Percentiles rank a stretch among this genome's conserved stretches.
phyloP scores from a whole-genome alignment of 2,329 filamentous ascomycete genomes.

The Calonectria crousiana region DNA sequence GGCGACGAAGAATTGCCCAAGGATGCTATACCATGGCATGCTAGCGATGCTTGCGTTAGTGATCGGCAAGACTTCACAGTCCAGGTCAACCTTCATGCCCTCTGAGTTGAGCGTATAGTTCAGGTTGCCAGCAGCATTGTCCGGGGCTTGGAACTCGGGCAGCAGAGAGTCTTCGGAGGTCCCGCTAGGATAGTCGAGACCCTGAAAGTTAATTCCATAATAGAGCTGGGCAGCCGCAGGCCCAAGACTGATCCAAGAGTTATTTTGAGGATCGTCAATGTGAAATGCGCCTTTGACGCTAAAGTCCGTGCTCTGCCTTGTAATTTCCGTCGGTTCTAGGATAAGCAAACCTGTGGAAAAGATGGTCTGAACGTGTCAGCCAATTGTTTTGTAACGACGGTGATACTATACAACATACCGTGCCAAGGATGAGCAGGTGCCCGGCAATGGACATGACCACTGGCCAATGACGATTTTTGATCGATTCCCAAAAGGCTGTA shows the following conservation, averaged over 20 bases:
- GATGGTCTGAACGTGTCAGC: slow-evolving; percentile 29
- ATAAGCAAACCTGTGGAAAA: slow-evolving; percentile 48
- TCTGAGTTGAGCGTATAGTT: slow-evolving; percentile 36
- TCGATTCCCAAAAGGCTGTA: slow-evolving; percentile 37
- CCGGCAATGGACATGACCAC: slow-evolving; percentile 39
- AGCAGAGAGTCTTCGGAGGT: slow-evolving; percentile 30
- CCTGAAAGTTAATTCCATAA: slow-evolving; percentile 34
- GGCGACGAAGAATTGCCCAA: slow-evolving; percentile 37
- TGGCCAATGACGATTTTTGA: slow-evolving; percentile 41
- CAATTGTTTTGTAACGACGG: background rate
- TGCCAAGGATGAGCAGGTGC: slow-evolving; percentile 44
- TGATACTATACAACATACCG: slow-evolving; percentile 30
- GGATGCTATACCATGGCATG: slow-evolving; percentile 40
- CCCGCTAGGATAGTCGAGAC: slow-evolving; percentile 32
- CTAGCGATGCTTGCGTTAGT: slow-evolving; percentile 31
- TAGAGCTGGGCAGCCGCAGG: slow-evolving; percentile 32
- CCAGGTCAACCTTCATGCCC: slow-evolving; percentile 38
- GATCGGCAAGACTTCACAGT: slow-evolving; percentile 40
- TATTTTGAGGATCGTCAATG: slow-evolving; percentile 21
- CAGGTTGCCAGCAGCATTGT: slow-evolving; percentile 15
- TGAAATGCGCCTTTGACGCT: slow-evolving; percentile 30
- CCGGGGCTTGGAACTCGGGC: slow-evolving; percentile 29
- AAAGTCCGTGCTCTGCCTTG: slow-evolving; percentile 31
- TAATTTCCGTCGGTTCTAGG: slow-evolving; percentile 42
- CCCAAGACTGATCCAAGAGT: slow-evolving; percentile 23